These are phyloP conservation scores for Bolboschoenoplectus hybrid DNA, from an alignment of 202 grass and related monocot genomes.

Conservation along the genomic window DNA sequence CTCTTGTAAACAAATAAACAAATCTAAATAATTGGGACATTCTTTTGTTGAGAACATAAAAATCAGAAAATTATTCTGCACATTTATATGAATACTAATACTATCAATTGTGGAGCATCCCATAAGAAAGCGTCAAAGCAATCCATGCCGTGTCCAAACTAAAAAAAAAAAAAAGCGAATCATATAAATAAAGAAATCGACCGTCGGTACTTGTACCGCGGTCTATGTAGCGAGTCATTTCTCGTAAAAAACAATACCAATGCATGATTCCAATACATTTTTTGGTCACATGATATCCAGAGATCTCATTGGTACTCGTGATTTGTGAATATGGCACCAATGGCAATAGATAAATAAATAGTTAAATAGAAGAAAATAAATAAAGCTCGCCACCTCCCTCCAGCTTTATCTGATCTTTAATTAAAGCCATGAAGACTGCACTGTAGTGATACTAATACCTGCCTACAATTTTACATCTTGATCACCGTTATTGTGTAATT, in stretches of 20 bases:
- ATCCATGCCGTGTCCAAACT: background rate
- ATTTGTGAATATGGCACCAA: slow-evolving; percentile 11
- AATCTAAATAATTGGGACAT: background rate
- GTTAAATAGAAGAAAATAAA: slow-evolving; percentile 22
- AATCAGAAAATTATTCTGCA: background rate
- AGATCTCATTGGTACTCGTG: background rate
- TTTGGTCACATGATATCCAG: background rate
- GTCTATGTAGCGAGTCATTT: background rate
- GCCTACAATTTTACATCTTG: background rate
- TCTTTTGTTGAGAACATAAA: background rate
- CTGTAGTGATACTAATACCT: background rate
- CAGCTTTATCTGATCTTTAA: slow-evolving; percentile 25
- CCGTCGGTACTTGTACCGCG: background rate
- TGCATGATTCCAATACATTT: background rate
- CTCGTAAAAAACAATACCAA: too few species aligned
- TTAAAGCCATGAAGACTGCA: slow-evolving; percentile 31
- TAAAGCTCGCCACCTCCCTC: slow-evolving; percentile 3
- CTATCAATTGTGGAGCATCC: background rate
- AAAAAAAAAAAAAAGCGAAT: background rate
- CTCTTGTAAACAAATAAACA: background rate
- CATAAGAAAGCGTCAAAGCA: background rate
- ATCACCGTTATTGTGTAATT: slow-evolving; percentile 17
- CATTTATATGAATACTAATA: background rate
- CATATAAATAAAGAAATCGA: background rate
- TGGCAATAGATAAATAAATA: slow-evolving; percentile 28